Evolutionary conservation across 2,329 filamentous ascomycete species (phyloP), one percentile per base, ranked within the genome.

Genomic region (Scytalidium lignicola): DNA sequence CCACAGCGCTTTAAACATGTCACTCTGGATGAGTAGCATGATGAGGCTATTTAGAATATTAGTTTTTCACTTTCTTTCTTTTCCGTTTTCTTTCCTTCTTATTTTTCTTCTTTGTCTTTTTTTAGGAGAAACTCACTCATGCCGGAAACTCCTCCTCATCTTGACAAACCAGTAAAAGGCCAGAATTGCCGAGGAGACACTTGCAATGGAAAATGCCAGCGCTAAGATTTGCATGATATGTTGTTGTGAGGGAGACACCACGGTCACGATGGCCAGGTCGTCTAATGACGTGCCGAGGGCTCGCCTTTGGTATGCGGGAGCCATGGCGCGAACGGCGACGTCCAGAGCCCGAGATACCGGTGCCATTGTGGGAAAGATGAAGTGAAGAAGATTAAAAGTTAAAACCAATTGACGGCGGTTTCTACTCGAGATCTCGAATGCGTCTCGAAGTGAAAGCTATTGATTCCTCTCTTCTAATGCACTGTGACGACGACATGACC

Each of bases 111-210:
- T 26, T 26, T 26, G 23, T 5, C 10, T 26, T 26, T 26, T 26
- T 6, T 10, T 26, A 6, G 17, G 20, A 22, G 39, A n/a, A 44
- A 49, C 79, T 69, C 69, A 84, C 82, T 85, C 81, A 63, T 90
- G 85, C 42, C 87, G 79, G 64, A 90, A 91, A 54, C 77, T 82
- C 60, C 85, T 78, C 56, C 80, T 76, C 84, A 90, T 90, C 53
- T 80, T 76, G 50, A 80, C 70, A 61, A 91, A 90, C 82, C 84
- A 90, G 67, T 85, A 86, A 39, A 85, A 75, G 2, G 82, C 75
- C 23, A 79, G 61, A 6, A 81, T 58, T 0, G 76, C 77, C 10
- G 79, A 72, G 2, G 75, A 47, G 26, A 88, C 68, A 57, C 84
- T 88, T 55, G 82, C 57, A 1, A 75, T 67, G 8, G 75, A 58